These are phyloP conservation scores for Termitomyces sp. DNA, from an alignment of 768 basidiomycete genomes.

Conservation along the genomic window DNA sequence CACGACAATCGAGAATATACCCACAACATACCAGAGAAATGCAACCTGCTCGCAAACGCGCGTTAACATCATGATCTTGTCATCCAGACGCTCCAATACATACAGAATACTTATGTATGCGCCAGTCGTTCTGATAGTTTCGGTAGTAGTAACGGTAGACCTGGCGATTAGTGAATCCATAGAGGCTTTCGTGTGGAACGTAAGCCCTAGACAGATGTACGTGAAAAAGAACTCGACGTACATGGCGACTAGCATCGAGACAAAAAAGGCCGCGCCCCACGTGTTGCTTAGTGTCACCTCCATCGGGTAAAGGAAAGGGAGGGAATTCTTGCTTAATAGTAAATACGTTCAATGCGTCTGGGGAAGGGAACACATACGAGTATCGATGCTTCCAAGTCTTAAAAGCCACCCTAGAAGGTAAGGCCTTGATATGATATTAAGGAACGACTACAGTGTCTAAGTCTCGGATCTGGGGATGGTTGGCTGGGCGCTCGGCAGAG, in stretches of 20 bases:
- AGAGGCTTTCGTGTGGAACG: conserved; percentile 6
- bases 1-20: background rate
- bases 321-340: background rate
- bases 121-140: conserved; percentile 18
- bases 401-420: background rate
- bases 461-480: too few species aligned
- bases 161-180: conserved; percentile 18
- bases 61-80: background rate
- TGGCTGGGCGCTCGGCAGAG: too few species aligned
- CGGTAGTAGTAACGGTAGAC: conserved; percentile 18
- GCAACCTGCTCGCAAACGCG: conserved; percentile 12
- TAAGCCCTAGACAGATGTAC: too few species aligned
- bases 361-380: background rate
- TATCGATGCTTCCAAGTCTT: too few species aligned
- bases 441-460: background rate
- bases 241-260: conserved; percentile 20
- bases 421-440: too few species aligned
- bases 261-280: conserved; percentile 23
- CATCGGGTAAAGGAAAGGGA: background rate
- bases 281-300: conserved; percentile 19
- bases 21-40: conserved; percentile 15
- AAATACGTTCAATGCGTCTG: background rate
- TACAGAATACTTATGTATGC: conserved; percentile 16
- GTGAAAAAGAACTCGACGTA: conserved; percentile 9
- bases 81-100: background rate